Conservation (phyloP, 176 grass and related monocot species). For the Oropetium thomaeum region DNA sequence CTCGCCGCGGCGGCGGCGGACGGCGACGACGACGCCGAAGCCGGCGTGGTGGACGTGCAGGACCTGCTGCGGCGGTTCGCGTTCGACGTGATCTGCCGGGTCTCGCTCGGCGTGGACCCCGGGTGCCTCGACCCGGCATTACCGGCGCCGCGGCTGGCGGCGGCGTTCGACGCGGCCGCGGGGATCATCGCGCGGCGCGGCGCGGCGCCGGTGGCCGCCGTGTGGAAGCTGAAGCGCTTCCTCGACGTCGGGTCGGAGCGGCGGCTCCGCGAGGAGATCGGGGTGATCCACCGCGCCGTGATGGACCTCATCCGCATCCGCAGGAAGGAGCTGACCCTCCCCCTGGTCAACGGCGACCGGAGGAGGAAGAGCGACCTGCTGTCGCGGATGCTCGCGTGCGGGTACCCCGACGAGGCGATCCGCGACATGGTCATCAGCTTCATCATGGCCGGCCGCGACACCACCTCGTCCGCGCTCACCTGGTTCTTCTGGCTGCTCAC, state of each 20-base stretch:
- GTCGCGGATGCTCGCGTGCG: slow-evolving; percentile 70
- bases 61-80: slow-evolving; percentile 74
- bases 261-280: slow-evolving; percentile 54
- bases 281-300: slow-evolving; percentile 52
- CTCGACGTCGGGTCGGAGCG: slow-evolving; percentile 60
- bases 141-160: slow-evolving; percentile 46
- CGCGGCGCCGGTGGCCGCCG: slow-evolving; percentile 59
- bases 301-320: slow-evolving; percentile 53
- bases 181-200: slow-evolving; percentile 67
- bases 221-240: slow-evolving; percentile 81
- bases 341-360: background rate
- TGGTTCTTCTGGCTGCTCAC: slow-evolving; percentile 94
- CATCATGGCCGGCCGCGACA: slow-evolving; percentile 84
- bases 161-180: slow-evolving; percentile 70
- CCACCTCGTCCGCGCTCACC: slow-evolving; percentile 79
- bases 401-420: slow-evolving; percentile 66
- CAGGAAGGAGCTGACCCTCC: slow-evolving; percentile 36
- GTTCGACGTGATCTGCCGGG: slow-evolving; percentile 76
- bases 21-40: too few species aligned
- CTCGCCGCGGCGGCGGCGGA: slow-evolving; percentile 21
- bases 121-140: slow-evolving; percentile 51
- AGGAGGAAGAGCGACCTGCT: slow-evolving; percentile 52
- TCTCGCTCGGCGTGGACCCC: slow-evolving; percentile 73
- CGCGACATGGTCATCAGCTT: slow-evolving; percentile 97
- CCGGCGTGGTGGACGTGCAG: slow-evolving; percentile 88